Evolutionary conservation across 208 protist species (phyloP), one percentile per base, ranked within the genome.

Genomic region (Naegleria fowleri): DNA sequence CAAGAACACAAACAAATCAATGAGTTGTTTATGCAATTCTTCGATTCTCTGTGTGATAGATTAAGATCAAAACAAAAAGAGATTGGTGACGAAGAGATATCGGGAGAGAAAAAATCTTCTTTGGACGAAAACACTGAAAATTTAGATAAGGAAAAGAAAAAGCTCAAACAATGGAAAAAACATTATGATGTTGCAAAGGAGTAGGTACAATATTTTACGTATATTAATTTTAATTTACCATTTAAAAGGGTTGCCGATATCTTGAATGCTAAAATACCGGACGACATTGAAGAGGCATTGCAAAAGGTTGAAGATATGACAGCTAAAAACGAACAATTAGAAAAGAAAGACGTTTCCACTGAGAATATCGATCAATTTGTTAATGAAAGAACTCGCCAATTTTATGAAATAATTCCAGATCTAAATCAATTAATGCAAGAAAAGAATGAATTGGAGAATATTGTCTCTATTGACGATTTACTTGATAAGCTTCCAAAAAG

Each of bases 121-220:
- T 19, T 13, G 7, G 67, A 79, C 6, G 67, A 33, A 7, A 79
- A 79, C 6, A 67, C 55, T 19, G 55, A 67, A 67, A 67, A 67
- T 67, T 29, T 67, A 29, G 55, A 67, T 67, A 36, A 79, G 29
- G 67, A 79, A 79, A 79, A 79, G 67, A 79, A 79, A 79, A 79
- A 36, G 16, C n/a, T 36, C 6, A 79, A 79, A 79, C 16, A 79
- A 9, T 79, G 67, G 67, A 79, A 79, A 33, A 79, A 79, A 36
- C 29, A 79, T 36, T 79, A 36, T 33, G 67, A 79, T 36, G 13
- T 79, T 36, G 67, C 29, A 36, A 79, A 79, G 36, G 67, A 79
- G 67, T 29, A 67, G 11, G 55, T 67, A 29, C 22, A 48, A 67
- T 13, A 67, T 67, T 67, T 15, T 67, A 22, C 11, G 4, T 67